phyloP scores from a whole-genome alignment of 495 filamentous ascomycete species.

The Aspergillus sclerotiicarbonarius region DNA sequence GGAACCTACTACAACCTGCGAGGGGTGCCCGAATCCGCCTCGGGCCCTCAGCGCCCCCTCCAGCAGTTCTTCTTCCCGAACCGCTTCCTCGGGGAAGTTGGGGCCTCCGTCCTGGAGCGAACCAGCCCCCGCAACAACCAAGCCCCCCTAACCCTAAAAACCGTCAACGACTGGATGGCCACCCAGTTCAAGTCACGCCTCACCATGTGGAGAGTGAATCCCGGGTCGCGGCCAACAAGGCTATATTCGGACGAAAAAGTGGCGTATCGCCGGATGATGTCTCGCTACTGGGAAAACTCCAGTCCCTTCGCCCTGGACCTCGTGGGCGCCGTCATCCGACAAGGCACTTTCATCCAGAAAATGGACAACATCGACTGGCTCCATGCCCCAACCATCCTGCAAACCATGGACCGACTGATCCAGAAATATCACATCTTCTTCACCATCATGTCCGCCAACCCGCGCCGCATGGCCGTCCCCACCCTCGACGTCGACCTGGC shows the following conservation, averaged over 20 bases:
- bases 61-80: slow-evolving; percentile 54
- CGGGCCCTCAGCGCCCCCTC: not conserved
- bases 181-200: slow-evolving; percentile 10
- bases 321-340: slow-evolving; percentile 73
- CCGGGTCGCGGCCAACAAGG: not conserved
- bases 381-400: slow-evolving; percentile 58
- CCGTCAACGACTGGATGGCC: slow-evolving; percentile 20
- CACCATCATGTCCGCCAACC: slow-evolving; percentile 57
- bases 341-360: slow-evolving; percentile 77
- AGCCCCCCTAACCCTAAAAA: slow-evolving; percentile 14
- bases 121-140: slow-evolving; percentile 18
- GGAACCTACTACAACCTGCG: slow-evolving; percentile 56
- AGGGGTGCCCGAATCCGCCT: slow-evolving; percentile 25
- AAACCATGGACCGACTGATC: slow-evolving; percentile 67
- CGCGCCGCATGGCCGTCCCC: slow-evolving; percentile 62
- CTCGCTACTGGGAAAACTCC: slow-evolving; percentile 74
- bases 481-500: slow-evolving; percentile 87
- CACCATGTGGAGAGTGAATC: slow-evolving; percentile 21
- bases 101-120: slow-evolving; percentile 32
- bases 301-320: slow-evolving; percentile 72
- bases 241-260: slow-evolving; percentile 38
- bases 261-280: slow-evolving; percentile 71
- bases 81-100: slow-evolving; percentile 48
- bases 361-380: slow-evolving; percentile 80
- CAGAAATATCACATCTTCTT: slow-evolving; percentile 71